Evolutionary conservation across 139 green algal genomes (phyloP).

Genomic region (Coelastrella sp.): DNA sequence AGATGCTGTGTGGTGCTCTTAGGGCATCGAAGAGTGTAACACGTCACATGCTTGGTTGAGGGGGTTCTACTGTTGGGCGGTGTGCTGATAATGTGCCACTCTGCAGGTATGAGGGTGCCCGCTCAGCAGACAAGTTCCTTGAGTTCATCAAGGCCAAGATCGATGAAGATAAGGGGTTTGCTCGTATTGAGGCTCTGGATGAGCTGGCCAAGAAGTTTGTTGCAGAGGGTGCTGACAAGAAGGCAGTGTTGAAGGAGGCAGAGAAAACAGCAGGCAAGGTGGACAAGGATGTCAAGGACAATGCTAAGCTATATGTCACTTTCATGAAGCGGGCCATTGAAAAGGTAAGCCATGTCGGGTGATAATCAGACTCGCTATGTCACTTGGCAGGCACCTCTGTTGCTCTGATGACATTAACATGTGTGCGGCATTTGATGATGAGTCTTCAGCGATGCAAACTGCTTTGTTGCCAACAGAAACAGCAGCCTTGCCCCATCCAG

Average conservation of each 20-base stretch:
- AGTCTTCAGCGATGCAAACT: too few species aligned
- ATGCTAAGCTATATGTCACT: constrained; percentile 80
- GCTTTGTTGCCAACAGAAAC: too few species aligned
- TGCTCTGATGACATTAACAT: not conserved
- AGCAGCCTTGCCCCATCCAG: not conserved
- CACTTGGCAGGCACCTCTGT: not conserved
- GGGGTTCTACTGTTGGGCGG: too few species aligned
- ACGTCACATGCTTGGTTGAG: too few species aligned
- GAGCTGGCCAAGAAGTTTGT: constrained; percentile 56
- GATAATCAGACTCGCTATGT: not conserved
- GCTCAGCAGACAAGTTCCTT: constrained; percentile 73
- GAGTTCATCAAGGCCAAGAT: constrained; percentile 81
- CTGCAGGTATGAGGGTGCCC: constrained; percentile 78
- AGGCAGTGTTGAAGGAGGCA: constrained; percentile 39
- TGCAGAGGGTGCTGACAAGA: constrained; percentile 16
- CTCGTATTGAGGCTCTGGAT: constrained; percentile 72
- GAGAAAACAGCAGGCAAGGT: constrained; percentile 37
- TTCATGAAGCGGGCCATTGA: constrained; percentile 74
- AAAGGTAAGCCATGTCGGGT: constrained; percentile 68
- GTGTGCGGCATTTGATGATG: too few species aligned
- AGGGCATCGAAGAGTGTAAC: too few species aligned
- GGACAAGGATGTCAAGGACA: constrained; percentile 60
- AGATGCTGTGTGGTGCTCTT: too few species aligned
- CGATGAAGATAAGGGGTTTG: constrained; percentile 72
- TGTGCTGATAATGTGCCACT: too few species aligned